Percentiles rank a stretch among this genome's conserved stretches.
phyloP scores from a whole-genome alignment of 352 stramenopile genomes.

The Pythium scleroteichum region DNA sequence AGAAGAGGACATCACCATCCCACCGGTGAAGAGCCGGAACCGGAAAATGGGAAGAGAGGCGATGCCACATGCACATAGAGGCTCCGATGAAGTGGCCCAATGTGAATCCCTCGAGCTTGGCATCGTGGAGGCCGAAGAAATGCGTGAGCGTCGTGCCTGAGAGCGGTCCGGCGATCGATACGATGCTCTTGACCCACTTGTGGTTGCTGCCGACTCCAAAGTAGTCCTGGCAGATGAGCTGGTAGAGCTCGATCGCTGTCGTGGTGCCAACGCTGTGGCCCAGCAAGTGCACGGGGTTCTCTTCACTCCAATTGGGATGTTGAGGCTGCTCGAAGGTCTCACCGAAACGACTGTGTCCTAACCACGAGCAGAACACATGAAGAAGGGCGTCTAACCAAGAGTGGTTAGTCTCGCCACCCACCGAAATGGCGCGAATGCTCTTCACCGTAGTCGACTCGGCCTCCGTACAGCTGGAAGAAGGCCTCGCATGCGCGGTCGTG shows the following conservation, averaged over 20 bases:
- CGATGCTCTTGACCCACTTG: conserved; percentile 62
- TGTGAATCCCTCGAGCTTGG: conserved; percentile 4
- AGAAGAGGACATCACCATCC: not conserved
- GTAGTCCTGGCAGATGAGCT: conserved; percentile 55
- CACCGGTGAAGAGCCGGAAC: conserved; percentile 48
- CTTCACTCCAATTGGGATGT: conserved; percentile 44
- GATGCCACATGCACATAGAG: conserved; percentile 24
- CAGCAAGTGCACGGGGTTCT: conserved; percentile 57
- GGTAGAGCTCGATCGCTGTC: conserved; percentile 69
- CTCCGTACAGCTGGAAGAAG: conserved; percentile 65
- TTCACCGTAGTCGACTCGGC: conserved; percentile 61
- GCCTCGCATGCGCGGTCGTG: conserved; percentile 66
- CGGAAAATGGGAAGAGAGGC: conserved; percentile 27
- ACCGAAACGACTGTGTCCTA: conserved; percentile 49
- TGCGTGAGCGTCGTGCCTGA: conserved; percentile 29
- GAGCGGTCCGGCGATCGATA: conserved; percentile 41
- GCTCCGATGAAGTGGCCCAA: conserved; percentile 20
- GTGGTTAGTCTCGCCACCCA: conserved; percentile 3
- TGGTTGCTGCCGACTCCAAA: conserved; percentile 49
- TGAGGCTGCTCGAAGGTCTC: conserved; percentile 33
- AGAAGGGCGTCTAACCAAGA: not conserved
- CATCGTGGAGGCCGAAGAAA: conserved; percentile 20
- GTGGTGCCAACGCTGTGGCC: conserved; percentile 62
- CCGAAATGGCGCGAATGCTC: conserved; percentile 32
- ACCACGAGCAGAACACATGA: conserved; percentile 11